phyloP scores from a whole-genome alignment of 2,329 filamentous ascomycete genomes.

The Xylariales sp. region DNA sequence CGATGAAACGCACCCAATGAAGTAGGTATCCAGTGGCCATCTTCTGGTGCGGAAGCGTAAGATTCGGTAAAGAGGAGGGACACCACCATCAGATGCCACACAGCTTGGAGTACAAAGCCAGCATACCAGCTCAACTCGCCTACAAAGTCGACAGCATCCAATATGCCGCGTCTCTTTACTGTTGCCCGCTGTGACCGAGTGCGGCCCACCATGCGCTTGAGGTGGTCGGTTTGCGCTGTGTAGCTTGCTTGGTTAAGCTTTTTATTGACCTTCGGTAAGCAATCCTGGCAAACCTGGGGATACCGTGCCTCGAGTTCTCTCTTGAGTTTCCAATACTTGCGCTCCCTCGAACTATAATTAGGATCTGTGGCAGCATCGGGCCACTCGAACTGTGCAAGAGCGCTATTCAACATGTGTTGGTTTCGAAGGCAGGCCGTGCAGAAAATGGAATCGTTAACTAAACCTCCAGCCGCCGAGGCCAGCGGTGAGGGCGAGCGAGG shows the following conservation, averaged over 20 bases:
- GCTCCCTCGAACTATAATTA: conserved; percentile 75
- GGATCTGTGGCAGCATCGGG: conserved; percentile 73
- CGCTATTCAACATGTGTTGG: conserved; percentile 81
- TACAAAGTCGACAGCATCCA: conserved; percentile 58
- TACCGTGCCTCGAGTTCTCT: conserved; percentile 82
- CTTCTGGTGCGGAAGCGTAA: conserved; percentile 31
- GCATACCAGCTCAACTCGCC: conserved; percentile 62
- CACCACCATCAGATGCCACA: conserved; percentile 61
- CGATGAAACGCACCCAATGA: conserved; percentile 38
- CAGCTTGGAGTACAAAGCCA: conserved; percentile 51
- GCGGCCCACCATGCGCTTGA: conserved; percentile 79
- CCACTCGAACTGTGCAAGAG: conserved; percentile 83
- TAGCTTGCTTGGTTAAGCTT: conserved; percentile 79
- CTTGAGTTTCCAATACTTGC: conserved; percentile 76
- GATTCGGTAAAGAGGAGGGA: conserved; percentile 43
- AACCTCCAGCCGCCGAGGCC: conserved; percentile 50
- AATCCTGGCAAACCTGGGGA: conserved; percentile 86
- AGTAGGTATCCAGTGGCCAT: conserved; percentile 36
- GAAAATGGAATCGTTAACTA: conserved; percentile 58
- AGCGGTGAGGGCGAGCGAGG: conserved; percentile 46
- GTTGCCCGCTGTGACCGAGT: conserved; percentile 60
- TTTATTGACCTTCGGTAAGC: conserved; percentile 78
- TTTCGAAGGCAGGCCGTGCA: conserved; percentile 89
- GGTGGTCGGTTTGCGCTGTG: conserved; percentile 83
- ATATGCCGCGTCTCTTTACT: conserved; percentile 53